Evolutionary conservation across 768 basidiomycete species (phyloP), one percentile per base, ranked within the genome.

Genomic region (Auriscalpium orientale): DNA sequence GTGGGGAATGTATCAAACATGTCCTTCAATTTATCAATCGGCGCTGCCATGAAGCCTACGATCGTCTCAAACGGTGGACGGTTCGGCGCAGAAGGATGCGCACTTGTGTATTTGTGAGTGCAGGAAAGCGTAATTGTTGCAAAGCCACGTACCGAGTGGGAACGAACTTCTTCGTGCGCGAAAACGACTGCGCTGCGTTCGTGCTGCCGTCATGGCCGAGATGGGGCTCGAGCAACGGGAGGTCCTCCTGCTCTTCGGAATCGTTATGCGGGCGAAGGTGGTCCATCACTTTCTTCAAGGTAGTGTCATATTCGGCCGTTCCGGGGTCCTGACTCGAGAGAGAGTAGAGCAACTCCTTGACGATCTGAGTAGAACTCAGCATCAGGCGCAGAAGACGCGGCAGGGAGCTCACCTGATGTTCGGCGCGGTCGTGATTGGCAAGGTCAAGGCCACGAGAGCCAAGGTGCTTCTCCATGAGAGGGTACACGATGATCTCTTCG

Each of bases 401-500:
- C 18, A 28, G 13, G 13, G 2, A 46, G 50, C 69, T 6, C 56
- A 81, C 81, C 66, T 77, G 74, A 60, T 86, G 84, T 37, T 84
- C 81, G 16, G 63, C 71, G 12, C 81, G 73, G 64, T 85, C 84
- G 35, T 79, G 68, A 57, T 82, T 75, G 0, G 83, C 77, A 16
- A 84, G 73, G 45, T 74, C 53, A 47, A 66, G 65, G 4, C 83
- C 84, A 59, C 79, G 64, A 2, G 68, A 68, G 6, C 83, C 83
- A 54, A 84, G 75, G 53, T 79, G 71, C 56, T 76, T 71, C 62
- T 84, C 82, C 73, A 84, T 77, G 47, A 83, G 72, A 13, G 83
- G 83, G 61, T 85, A 85, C 1, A 84, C 78, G 38, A 85, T 72
- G 40, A 84, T 75, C 65, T 86, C 84, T 64, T 85, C 83, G 13